phyloP scores from a whole-genome alignment of 2,329 filamentous ascomycete genomes.

The Fusarium sp. region DNA sequence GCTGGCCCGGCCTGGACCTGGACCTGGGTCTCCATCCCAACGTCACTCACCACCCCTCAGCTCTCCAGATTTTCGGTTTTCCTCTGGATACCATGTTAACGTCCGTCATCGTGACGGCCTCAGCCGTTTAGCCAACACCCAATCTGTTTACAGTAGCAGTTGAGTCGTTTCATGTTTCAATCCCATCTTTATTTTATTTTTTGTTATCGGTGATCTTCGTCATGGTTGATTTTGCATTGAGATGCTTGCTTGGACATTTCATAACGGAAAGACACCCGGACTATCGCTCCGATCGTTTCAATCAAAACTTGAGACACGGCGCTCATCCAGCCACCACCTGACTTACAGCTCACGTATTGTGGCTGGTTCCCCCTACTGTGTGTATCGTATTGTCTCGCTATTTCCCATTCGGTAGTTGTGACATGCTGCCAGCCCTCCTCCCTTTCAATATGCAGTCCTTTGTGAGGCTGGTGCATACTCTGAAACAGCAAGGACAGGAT shows the following conservation, averaged over 20 bases:
- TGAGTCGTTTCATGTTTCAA: constrained; percentile 18
- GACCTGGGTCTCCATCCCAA: constrained; percentile 11
- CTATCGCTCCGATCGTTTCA: constrained; percentile 16
- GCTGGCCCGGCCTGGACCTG: constrained; percentile 10
- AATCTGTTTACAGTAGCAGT: constrained; percentile 1
- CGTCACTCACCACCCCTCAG: constrained; percentile 24
- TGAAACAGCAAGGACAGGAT: constrained; percentile 17
- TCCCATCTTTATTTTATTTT: background rate
- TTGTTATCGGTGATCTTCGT: constrained; percentile 4
- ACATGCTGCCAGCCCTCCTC: constrained; percentile 19
- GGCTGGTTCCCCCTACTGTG: constrained; percentile 26
- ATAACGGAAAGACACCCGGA: background rate
- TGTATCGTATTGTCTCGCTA: constrained; percentile 14
- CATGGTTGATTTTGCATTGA: constrained; percentile 6
- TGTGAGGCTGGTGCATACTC: constrained; percentile 12
- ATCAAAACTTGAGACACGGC: constrained; percentile 16
- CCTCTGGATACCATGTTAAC: constrained; percentile 13
- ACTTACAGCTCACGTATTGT: constrained; percentile 28
- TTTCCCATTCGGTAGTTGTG: constrained; percentile 13
- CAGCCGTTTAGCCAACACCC: background rate
- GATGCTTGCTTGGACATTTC: constrained; percentile 1
- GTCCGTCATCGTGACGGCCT: constrained; percentile 30
- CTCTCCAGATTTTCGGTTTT: constrained; percentile 17
- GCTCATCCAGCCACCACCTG: constrained; percentile 13
- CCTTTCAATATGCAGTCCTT: constrained; percentile 10